A percentile compares a stretch with the other conserved stretches of the same genome.
Conservation (phyloP, 129 eudicot genomes). For the Mikania micrantha region DNA sequence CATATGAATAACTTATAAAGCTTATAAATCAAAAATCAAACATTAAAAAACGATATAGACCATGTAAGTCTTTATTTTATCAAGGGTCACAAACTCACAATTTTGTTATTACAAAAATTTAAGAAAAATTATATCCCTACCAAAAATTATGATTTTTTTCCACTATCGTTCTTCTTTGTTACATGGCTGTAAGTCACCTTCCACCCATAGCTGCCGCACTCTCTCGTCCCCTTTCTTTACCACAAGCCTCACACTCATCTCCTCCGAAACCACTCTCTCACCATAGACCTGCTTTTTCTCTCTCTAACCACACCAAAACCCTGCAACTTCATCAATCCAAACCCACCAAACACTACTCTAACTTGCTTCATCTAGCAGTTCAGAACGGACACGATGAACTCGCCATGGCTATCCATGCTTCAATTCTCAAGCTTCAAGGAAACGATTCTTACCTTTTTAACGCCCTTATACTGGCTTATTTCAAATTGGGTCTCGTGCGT, state of each 20-base stretch:
- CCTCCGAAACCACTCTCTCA: constrained; percentile 16
- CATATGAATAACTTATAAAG: no score
- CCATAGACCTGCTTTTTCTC: constrained; percentile 12
- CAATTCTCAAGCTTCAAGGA: constrained; percentile 50
- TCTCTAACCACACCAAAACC: constrained; percentile 30
- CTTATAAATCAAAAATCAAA: no score
- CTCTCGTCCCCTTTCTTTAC: constrained; percentile 6
- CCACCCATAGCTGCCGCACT: constrained; percentile 21
- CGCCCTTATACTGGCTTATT: constrained; percentile 52
- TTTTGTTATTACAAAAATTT: no score
- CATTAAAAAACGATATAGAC: no score
- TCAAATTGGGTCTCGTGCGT: constrained; percentile 45
- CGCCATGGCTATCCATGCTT: constrained; percentile 54
- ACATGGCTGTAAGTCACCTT: constrained; percentile 50
- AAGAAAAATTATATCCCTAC: no score
- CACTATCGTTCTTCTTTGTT: constrained; percentile 13
- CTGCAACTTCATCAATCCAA: constrained; percentile 10
- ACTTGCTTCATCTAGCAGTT: constrained; percentile 48
- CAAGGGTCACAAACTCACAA: no score
- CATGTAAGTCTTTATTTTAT: no score
- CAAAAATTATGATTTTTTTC: no score
- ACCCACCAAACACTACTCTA: constrained; percentile 12
- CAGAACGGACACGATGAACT: constrained; percentile 39
- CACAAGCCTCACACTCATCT: constrained; percentile 15
- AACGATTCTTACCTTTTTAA: constrained; percentile 32